Conservation (phyloP, 2,329 filamentous ascomycete genomes). For the Colletotrichum sp. region DNA sequence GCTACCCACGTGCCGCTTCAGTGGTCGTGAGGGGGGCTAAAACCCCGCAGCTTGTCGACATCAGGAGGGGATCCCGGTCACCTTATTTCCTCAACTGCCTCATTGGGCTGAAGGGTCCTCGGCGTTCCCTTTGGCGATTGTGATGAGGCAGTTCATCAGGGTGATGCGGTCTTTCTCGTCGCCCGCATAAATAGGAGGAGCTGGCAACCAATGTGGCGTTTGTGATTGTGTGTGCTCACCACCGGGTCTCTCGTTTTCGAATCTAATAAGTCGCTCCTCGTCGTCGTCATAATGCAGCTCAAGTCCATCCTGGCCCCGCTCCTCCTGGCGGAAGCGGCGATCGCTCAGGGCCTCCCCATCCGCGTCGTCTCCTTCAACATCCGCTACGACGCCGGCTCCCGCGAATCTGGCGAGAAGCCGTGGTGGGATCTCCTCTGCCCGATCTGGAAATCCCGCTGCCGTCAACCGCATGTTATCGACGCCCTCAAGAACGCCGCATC, state of each 20-base stretch:
- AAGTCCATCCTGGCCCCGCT: conserved; percentile 1
- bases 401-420: conserved; percentile 59
- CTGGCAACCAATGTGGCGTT: neutral
- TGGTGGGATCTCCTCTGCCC: conserved; percentile 50
- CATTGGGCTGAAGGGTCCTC: neutral
- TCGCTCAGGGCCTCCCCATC: conserved; percentile 36
- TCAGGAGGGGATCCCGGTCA: neutral
- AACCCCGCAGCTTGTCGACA: neutral
- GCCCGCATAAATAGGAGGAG: neutral
- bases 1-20: neutral
- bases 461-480: conserved; percentile 56
- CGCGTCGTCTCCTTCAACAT: conserved; percentile 72
- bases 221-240: neutral
- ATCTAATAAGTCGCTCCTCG: neutral
- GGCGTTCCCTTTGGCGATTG: neutral
- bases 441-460: conserved; percentile 41
- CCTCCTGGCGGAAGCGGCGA: neutral
- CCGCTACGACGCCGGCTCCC: conserved; percentile 63
- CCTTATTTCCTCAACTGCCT: neutral
- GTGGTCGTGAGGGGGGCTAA: neutral
- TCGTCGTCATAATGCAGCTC: conserved; percentile 1
- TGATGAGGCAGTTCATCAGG: neutral
- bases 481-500: conserved; percentile 60
- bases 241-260: neutral
- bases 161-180: neutral